phyloP scores from a whole-genome alignment of 1,139 yeast genomes.

The Suhomyces guaymorum region DNA sequence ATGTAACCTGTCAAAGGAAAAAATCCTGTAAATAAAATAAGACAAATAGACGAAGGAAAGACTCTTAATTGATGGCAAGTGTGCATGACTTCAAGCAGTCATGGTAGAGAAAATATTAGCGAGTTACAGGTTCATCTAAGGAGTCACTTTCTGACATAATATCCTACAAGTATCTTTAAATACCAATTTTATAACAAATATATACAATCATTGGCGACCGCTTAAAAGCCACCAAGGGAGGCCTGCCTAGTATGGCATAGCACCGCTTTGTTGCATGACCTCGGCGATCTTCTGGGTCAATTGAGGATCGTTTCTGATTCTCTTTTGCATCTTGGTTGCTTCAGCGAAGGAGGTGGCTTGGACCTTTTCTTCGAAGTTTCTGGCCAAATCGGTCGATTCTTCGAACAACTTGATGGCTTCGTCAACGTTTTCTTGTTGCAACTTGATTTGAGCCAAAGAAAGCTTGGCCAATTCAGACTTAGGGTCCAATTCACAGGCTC shows the following conservation, averaged over 20 bases:
- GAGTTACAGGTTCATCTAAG: not conserved
- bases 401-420: conserved; percentile 83
- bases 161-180: conserved; percentile 2
- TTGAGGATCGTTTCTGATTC: conserved; percentile 65
- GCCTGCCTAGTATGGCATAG: conserved; percentile 12
- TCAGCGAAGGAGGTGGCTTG: conserved; percentile 93
- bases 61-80: no score
- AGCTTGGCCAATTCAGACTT: conserved; percentile 86
- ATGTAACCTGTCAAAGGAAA: no score
- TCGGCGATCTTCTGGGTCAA: conserved; percentile 50
- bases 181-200: conserved; percentile 3
- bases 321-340: conserved; percentile 81
- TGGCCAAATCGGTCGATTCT: conserved; percentile 77
- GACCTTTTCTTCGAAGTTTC: conserved; percentile 82
- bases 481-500: conserved; percentile 84
- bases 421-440: conserved; percentile 79
- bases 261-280: conserved; percentile 39
- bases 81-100: no score
- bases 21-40: no score
- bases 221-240: not conserved
- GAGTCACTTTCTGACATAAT: not conserved
- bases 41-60: no score
- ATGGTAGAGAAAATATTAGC: not conserved
- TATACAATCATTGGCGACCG: conserved; percentile 5
- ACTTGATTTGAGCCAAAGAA: conserved; percentile 85